These are phyloP conservation scores for Botrytis tulipae DNA, from an alignment of 2,329 filamentous ascomycete species.

Conservation along the genomic window DNA sequence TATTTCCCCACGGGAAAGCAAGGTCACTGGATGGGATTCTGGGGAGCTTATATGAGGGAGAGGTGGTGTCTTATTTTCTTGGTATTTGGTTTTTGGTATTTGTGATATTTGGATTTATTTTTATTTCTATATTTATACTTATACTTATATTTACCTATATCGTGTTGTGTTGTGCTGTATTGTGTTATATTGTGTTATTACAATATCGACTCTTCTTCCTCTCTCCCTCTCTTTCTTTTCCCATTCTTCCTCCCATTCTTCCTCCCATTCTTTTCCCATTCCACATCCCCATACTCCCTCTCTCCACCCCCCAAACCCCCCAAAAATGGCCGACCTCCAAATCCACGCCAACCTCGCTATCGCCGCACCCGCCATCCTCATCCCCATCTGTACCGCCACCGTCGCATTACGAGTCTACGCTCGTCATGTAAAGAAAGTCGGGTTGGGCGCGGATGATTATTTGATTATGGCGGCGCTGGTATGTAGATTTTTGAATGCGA, in stretches of 20 bases:
- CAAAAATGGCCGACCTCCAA: slow-evolving; percentile 13
- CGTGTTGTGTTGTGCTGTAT: too few species aligned
- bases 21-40: not conserved
- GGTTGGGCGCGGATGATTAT: slow-evolving; percentile 19
- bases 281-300: not conserved
- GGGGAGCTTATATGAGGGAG: not conserved
- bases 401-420: slow-evolving; percentile 13
- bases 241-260: too few species aligned
- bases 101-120: not conserved
- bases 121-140: too few species aligned
- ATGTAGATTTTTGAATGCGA: not conserved
- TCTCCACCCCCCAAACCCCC: too few species aligned
- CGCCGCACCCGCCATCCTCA: slow-evolving; percentile 1
- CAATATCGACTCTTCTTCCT: not conserved
- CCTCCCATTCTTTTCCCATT: too few species aligned
- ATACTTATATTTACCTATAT: too few species aligned
- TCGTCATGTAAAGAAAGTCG: not conserved
- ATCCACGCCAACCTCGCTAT: slow-evolving; percentile 14
- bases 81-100: not conserved
- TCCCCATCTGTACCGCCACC: slow-evolving; percentile 3
- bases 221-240: not conserved
- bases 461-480: slow-evolving; percentile 16
- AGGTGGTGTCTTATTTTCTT: too few species aligned
- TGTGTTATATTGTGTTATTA: not conserved
- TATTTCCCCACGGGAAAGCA: not conserved